Conservation (phyloP, 345 rosid species). For the Turritis glabra region DNA sequence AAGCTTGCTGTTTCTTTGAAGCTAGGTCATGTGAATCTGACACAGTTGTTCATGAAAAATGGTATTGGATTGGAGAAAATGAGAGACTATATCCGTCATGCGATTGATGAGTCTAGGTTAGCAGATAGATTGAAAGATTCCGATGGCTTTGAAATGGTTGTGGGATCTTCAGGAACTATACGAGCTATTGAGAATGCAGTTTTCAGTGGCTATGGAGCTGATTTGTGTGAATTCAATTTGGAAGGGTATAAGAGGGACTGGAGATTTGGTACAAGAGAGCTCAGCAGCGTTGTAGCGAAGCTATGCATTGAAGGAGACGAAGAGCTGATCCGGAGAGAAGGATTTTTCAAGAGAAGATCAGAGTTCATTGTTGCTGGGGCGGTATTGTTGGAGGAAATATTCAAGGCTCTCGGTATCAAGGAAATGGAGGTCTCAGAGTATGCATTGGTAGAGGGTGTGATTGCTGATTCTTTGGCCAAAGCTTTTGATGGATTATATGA, state of each 20-base stretch:
- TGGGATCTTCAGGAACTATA: slow-evolving; percentile 70
- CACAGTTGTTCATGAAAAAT: slow-evolving; percentile 44
- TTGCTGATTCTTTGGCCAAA: slow-evolving; percentile 55
- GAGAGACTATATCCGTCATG: slow-evolving; percentile 48
- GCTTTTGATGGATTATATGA: slow-evolving; percentile 45
- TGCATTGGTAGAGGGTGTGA: slow-evolving; percentile 66
- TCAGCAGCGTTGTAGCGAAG: slow-evolving; percentile 49
- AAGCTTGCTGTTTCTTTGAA: slow-evolving; percentile 50
- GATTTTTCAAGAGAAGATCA: slow-evolving; percentile 58
- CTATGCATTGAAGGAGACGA: slow-evolving; percentile 52
- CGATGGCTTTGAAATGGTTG: slow-evolving; percentile 58
- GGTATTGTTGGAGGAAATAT: slow-evolving; percentile 65
- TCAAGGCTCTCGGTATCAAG: slow-evolving; percentile 54
- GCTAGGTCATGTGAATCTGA: slow-evolving; percentile 64
- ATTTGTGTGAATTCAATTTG: slow-evolving; percentile 20
- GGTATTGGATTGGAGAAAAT: slow-evolving; percentile 35
- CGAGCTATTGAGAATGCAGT: slow-evolving; percentile 67
- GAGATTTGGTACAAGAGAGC: slow-evolving; percentile 54
- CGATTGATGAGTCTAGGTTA: slow-evolving; percentile 49
- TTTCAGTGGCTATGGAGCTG: slow-evolving; percentile 46
- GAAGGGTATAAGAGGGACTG: slow-evolving; percentile 55
- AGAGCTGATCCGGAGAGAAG: slow-evolving; percentile 49
- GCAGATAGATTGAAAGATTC: slow-evolving; percentile 45
- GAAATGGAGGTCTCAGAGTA: slow-evolving; percentile 74
- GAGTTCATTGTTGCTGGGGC: slow-evolving; percentile 75